phyloP scores from a whole-genome alignment of 169 alveolate genomes.

The Plasmodium gaboni region DNA sequence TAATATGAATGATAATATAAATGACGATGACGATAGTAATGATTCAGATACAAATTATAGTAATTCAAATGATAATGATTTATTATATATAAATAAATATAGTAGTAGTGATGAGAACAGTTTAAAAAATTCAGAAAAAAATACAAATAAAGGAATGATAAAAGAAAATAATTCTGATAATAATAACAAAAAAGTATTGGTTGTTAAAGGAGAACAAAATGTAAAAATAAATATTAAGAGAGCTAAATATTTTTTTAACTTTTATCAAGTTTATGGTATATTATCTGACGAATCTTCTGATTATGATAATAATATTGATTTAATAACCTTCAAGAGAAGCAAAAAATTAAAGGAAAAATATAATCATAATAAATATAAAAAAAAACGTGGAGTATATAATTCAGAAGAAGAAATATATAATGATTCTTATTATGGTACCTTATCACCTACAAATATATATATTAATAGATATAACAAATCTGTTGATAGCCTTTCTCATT shows the following conservation, averaged over 20 bases:
- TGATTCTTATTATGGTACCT: not conserved
- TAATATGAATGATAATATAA: not conserved
- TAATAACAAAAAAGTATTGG: not conserved
- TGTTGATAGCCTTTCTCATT: not conserved
- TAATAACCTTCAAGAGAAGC: slow-evolving; percentile 19
- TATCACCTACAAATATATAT: not conserved
- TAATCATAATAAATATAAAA: not conserved
- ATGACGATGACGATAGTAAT: not conserved
- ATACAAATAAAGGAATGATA: not conserved
- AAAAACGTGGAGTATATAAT: not conserved
- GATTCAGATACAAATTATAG: not conserved
- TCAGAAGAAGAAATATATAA: not conserved
- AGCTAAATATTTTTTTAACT: slow-evolving; percentile 32
- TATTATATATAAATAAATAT: too few relatives aligned
- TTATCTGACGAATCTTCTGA: slow-evolving; percentile 53
- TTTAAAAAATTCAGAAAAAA: not conserved
- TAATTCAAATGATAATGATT: not conserved
- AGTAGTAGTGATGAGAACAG: not conserved
- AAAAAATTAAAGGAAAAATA: slow-evolving; percentile 9
- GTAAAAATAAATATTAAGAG: slow-evolving; percentile 10
- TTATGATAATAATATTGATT: not conserved
- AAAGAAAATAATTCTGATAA: not conserved
- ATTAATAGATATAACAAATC: not conserved
- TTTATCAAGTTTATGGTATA: slow-evolving; percentile 49
- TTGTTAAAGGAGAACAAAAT: not conserved